A percentile compares a stretch with the other conserved stretches of the same genome.
Conservation (phyloP, 2,329 filamentous ascomycete species). For the Metarhizium humberi region DNA sequence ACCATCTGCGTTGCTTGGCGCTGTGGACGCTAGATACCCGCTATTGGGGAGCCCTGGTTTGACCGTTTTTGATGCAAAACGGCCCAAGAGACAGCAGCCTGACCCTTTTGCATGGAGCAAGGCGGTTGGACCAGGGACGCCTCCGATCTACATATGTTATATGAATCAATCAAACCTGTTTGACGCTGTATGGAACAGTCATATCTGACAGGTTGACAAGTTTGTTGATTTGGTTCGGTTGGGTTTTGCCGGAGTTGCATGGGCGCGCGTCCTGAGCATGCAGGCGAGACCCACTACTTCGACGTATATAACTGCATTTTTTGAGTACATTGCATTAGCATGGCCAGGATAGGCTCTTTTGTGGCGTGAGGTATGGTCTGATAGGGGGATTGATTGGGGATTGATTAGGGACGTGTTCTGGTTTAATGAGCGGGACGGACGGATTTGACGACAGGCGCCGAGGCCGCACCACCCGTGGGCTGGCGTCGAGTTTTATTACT, state of each 20-base stretch:
- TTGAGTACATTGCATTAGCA: neutral
- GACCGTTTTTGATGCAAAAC: neutral
- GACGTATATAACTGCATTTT: neutral
- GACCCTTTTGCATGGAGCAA: neutral
- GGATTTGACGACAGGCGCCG: neutral
- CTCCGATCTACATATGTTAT: neutral
- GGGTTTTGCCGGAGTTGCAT: neutral
- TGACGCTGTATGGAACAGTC: neutral
- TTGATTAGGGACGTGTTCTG: neutral
- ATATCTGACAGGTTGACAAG: neutral
- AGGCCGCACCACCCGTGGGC: neutral
- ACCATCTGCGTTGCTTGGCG: neutral
- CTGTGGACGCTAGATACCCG: neutral
- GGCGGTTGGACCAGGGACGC: neutral
- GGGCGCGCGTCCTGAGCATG: neutral
- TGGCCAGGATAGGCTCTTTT: neutral
- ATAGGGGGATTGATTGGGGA: neutral
- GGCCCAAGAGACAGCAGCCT: neutral
- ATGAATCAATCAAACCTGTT: neutral
- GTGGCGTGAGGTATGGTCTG: conserved; percentile 1
- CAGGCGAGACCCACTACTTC: neutral
- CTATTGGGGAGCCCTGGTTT: neutral
- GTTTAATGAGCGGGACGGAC: neutral
- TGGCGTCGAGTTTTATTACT: neutral
- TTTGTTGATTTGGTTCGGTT: neutral